A percentile compares a stretch with the other conserved stretches of the same genome.
Evolutionary conservation across 306 rosid species (phyloP).

Genomic region (Dalbergia cultrata): DNA sequence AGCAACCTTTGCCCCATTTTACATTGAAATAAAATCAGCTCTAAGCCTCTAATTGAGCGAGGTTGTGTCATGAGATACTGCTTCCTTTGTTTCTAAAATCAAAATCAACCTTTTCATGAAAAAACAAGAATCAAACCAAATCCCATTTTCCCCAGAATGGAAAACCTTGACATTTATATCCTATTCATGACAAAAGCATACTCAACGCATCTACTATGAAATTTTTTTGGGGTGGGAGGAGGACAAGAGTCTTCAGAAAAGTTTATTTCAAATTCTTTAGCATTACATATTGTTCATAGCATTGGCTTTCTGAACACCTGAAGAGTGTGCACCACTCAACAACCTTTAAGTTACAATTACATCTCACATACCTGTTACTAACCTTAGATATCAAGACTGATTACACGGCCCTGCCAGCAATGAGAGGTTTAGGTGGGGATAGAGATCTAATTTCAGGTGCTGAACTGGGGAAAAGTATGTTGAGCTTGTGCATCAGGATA

Average conservation of each 20-base stretch:
- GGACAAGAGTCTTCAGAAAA: neutral
- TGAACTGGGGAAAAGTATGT: conserved; percentile 91
- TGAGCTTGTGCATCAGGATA: conserved; percentile 90
- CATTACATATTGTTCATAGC: conserved; percentile 54
- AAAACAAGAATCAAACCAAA: neutral
- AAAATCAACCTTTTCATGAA: too few species aligned
- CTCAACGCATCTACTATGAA: conserved; percentile 4
- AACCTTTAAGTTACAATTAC: conserved; percentile 27
- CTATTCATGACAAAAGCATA: conserved; percentile 12
- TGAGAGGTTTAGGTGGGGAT: conserved; percentile 80
- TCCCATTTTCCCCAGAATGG: neutral
- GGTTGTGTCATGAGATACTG: neutral
- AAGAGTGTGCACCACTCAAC: conserved; percentile 56
- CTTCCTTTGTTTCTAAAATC: too few species aligned
- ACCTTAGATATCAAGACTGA: conserved; percentile 31
- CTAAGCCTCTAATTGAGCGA: too few species aligned
- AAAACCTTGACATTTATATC: neutral
- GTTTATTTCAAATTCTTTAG: conserved; percentile 34
- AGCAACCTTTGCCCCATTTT: too few species aligned
- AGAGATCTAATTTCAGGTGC: conserved; percentile 92
- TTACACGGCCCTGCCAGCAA: conserved; percentile 55
- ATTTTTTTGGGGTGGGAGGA: neutral
- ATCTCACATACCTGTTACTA: conserved; percentile 29
- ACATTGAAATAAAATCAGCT: too few species aligned
- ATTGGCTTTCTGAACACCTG: conserved; percentile 74